phyloP scores from a whole-genome alignment of 768 basidiomycete species.

The Trametes coccinea region DNA sequence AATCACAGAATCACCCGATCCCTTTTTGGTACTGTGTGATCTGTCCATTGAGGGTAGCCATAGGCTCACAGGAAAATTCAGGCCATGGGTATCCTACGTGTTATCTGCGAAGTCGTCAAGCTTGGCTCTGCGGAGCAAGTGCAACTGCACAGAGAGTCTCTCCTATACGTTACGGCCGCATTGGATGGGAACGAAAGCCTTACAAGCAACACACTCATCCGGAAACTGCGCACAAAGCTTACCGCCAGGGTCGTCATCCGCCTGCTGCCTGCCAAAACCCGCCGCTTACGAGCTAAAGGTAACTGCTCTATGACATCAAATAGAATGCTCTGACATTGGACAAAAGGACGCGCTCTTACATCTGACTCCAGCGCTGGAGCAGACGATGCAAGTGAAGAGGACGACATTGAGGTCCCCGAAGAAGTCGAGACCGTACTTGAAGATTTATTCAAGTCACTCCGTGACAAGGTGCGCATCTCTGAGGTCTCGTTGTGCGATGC shows the following conservation, averaged over 20 bases:
- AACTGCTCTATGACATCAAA: neutral
- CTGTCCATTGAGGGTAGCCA: too few species aligned
- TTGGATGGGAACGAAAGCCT: conserved; percentile 46
- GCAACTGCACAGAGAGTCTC: conserved; percentile 40
- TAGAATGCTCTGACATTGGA: neutral
- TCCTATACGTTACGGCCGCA: conserved; percentile 47
- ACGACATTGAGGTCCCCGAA: conserved; percentile 70
- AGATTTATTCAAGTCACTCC: conserved; percentile 67
- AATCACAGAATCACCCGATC: conserved; percentile 42
- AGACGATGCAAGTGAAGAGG: conserved; percentile 17
- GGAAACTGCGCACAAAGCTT: conserved; percentile 70
- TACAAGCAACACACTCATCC: conserved; percentile 60
- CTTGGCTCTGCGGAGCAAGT: conserved; percentile 58
- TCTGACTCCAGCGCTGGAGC: neutral
- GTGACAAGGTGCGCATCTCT: conserved; percentile 67
- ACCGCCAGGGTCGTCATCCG: conserved; percentile 64
- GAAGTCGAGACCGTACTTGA: conserved; percentile 76
- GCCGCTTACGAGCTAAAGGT: conserved; percentile 42
- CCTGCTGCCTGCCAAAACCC: conserved; percentile 52
- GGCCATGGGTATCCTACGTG: conserved; percentile 69
- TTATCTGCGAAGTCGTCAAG: conserved; percentile 70
- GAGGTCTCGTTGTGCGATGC: neutral
- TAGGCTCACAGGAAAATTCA: conserved; percentile 28
- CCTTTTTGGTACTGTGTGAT: conserved; percentile 46
- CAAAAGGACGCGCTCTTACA: conserved; percentile 27